Evolutionary conservation across 257 asterid species (phyloP).

Genomic region (Solanum chilense): DNA sequence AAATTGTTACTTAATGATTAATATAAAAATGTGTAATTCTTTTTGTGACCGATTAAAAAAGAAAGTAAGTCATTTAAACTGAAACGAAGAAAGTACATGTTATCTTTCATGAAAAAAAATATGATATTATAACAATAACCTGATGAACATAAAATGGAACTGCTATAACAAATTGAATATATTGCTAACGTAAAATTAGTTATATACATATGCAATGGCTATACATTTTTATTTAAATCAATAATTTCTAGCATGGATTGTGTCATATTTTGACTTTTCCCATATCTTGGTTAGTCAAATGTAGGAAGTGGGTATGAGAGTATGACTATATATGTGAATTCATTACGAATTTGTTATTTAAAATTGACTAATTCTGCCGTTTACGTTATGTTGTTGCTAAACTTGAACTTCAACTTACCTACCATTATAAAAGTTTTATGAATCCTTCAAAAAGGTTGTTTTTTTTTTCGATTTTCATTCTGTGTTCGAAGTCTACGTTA

Average conservation of each 20-base stretch:
- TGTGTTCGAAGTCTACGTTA: background rate
- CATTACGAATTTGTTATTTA: background rate
- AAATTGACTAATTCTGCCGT: background rate
- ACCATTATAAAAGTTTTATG: background rate
- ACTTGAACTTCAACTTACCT: background rate
- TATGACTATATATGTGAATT: background rate
- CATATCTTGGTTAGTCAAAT: background rate
- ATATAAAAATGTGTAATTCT: too few relatives aligned
- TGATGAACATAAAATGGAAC: background rate
- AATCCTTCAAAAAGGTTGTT: background rate
- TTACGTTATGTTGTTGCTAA: background rate
- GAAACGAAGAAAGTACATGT: too few relatives aligned
- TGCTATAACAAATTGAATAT: background rate
- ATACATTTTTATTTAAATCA: background rate
- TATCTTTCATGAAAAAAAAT: background rate
- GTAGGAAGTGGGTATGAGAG: background rate
- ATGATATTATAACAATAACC: background rate
- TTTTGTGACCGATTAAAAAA: too few relatives aligned
- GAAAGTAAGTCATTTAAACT: too few relatives aligned
- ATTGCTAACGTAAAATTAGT: background rate
- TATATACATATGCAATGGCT: background rate
- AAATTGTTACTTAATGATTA: too few relatives aligned
- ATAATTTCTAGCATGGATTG: background rate
- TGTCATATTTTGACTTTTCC: background rate
- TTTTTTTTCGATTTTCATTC: background rate